These are phyloP conservation scores for Blastobotrys buckinghamii DNA, from an alignment of 1,139 yeast genomes.

Conservation along the genomic window DNA sequence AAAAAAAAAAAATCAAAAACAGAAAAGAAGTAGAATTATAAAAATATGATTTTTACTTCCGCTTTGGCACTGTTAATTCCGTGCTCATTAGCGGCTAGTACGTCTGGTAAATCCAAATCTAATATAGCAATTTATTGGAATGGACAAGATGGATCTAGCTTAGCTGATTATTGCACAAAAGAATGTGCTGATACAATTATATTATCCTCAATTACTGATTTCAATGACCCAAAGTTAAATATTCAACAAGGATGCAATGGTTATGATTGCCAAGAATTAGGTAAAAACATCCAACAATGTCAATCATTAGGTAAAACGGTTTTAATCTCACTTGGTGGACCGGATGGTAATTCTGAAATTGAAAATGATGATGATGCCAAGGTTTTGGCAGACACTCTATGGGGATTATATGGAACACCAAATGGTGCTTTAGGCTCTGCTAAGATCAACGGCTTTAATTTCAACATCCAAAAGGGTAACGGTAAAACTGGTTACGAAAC, in stretches of 20 bases:
- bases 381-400: constrained; percentile 64
- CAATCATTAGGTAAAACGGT: constrained; percentile 68
- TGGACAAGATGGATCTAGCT: background rate
- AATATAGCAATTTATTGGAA: background rate
- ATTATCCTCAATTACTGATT: background rate
- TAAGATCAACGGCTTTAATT: constrained; percentile 62
- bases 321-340: constrained; percentile 25
- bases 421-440: constrained; percentile 70
- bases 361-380: constrained; percentile 52
- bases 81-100: background rate
- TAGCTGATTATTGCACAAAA: background rate
- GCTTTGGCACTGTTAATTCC: background rate
- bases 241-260: background rate
- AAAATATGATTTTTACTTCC: background rate
- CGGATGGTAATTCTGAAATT: constrained; percentile 16
- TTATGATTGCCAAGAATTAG: background rate
- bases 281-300: constrained; percentile 49
- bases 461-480: constrained; percentile 47
- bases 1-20: no score
- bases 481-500: background rate
- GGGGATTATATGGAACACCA: constrained; percentile 87
- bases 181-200: background rate
- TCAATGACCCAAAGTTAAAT: background rate
- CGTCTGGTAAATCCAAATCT: background rate
- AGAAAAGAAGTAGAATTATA: no score